Conservation (phyloP, 192 early-diverging fungal species). For the Coemansia sp. region DNA sequence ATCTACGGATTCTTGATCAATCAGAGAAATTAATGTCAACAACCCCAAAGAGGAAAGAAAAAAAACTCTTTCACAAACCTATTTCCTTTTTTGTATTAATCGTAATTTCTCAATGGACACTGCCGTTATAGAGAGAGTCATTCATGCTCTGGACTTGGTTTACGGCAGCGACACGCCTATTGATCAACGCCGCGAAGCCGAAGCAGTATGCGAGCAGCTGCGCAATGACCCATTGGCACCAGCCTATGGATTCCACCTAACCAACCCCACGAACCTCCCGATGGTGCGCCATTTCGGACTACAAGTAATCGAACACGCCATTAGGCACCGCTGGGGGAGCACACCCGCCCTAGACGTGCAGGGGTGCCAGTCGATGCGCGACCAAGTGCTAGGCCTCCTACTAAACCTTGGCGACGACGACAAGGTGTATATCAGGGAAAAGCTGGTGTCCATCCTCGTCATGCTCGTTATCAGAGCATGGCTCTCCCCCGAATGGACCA, state of each 20-base stretch:
- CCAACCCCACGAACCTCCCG: not conserved
- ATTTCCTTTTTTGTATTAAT: not conserved
- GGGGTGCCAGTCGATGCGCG: slow-evolving; percentile 10
- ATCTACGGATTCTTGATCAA: not conserved
- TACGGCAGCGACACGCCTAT: slow-evolving; percentile 25
- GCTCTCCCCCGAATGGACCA: slow-evolving; percentile 31
- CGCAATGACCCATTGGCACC: slow-evolving; percentile 18
- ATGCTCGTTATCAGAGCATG: slow-evolving; percentile 38
- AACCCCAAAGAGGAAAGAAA: too few species aligned
- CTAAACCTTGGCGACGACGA: not conserved
- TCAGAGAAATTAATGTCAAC: not conserved
- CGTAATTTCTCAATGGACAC: too few species aligned
- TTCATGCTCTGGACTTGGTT: slow-evolving; percentile 39
- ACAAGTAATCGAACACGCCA: slow-evolving; percentile 37
- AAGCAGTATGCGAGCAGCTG: slow-evolving; percentile 32
- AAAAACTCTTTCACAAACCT: not conserved
- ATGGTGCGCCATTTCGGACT: slow-evolving; percentile 43
- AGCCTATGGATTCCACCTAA: slow-evolving; percentile 24
- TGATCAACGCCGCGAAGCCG: slow-evolving; percentile 33
- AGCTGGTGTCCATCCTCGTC: slow-evolving; percentile 34
- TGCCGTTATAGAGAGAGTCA: slow-evolving; percentile 10
- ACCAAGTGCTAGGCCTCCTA: slow-evolving; percentile 20
- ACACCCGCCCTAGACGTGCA: not conserved
- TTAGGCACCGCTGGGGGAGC: slow-evolving; percentile 12
- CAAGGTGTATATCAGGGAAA: slow-evolving; percentile 35